These are phyloP conservation scores for Emergomyces orientalis DNA, from an alignment of 2,329 filamentous ascomycete species.

Conservation along the genomic window DNA sequence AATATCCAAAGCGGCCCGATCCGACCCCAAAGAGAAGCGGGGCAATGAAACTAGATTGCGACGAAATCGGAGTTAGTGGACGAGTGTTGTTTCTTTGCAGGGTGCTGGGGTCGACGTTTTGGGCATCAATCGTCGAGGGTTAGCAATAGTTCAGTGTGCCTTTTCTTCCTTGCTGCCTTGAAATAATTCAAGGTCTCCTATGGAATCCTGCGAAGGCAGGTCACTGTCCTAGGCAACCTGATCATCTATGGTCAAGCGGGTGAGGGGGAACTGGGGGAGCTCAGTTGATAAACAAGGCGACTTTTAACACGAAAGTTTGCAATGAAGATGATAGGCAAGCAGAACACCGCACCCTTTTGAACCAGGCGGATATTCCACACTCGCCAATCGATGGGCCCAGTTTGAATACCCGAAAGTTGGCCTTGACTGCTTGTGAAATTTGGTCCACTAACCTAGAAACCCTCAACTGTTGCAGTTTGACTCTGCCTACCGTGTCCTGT, in stretches of 20 bases:
- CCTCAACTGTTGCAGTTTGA: neutral
- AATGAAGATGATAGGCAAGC: constrained; percentile 1
- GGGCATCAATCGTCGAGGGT: constrained; percentile 15
- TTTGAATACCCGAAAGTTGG: constrained; percentile 5
- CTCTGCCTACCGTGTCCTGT: neutral
- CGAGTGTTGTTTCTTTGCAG: neutral
- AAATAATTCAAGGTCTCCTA: neutral
- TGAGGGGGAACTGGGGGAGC: neutral
- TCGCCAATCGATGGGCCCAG: neutral
- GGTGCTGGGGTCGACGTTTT: constrained; percentile 11
- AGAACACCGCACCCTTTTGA: constrained; percentile 3
- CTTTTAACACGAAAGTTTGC: neutral
- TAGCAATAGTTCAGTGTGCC: constrained; percentile 7
- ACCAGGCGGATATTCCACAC: constrained; percentile 5
- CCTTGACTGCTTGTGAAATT: neutral
- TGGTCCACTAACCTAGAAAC: constrained; percentile 3
- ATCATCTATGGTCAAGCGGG: neutral
- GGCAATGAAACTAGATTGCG: constrained; percentile 8
- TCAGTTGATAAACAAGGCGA: neutral
- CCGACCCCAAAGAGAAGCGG: constrained; percentile 11
- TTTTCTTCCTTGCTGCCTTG: neutral
- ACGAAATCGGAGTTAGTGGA: constrained; percentile 7
- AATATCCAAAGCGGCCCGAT: constrained; percentile 12
- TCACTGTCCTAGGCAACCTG: neutral
- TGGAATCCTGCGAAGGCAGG: neutral